A percentile compares a stretch with the other conserved stretches of the same genome.
Conservation (phyloP, 805 yeast genomes). For the Kazachstania taianensis region DNA sequence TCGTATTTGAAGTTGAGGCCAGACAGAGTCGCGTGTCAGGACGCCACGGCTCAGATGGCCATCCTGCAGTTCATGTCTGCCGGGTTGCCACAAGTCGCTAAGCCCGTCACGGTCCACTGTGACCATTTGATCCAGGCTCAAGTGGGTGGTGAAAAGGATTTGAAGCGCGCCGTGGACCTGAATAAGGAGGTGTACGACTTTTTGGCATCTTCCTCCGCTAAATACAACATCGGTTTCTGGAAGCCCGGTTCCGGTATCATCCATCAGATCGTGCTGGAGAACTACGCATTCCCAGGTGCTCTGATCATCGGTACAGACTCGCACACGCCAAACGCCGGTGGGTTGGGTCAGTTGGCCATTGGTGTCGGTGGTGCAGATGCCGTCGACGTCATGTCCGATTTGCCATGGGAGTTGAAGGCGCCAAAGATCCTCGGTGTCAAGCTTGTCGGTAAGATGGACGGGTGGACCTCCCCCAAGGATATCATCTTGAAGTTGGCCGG, state of each 20-base stretch:
- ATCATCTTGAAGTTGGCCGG: conserved; percentile 90
- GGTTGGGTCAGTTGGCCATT: conserved; percentile 93
- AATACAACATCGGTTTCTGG: conserved; percentile 97
- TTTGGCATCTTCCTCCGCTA: conserved; percentile 80
- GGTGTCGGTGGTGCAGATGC: conserved; percentile 99
- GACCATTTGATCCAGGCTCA: conserved; percentile 97
- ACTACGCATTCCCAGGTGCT: conserved; percentile 96
- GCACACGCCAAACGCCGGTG: conserved; percentile 98
- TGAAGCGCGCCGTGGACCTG: conserved; percentile 74
- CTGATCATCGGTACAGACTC: conserved; percentile 95
- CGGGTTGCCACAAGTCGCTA: conserved; percentile 82
- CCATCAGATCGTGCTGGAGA: conserved; percentile 93
- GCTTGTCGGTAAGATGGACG: conserved; percentile 81
- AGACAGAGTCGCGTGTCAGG: conserved; percentile 98
- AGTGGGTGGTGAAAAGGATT: conserved; percentile 78
- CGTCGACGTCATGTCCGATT: conserved; percentile 88
- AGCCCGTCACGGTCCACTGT: conserved; percentile 95
- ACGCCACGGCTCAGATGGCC: conserved; percentile 99
- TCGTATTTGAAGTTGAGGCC: conserved; percentile 92
- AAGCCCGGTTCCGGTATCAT: conserved; percentile 98
- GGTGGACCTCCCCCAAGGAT: conserved; percentile 97
- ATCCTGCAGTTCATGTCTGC: conserved; percentile 93
- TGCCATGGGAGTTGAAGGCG: conserved; percentile 96
- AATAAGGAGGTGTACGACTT: conserved; percentile 94
- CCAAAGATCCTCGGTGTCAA: conserved; percentile 93